Conservation (phyloP, 177 flowering plant species). For the Vitis hybrid region DNA sequence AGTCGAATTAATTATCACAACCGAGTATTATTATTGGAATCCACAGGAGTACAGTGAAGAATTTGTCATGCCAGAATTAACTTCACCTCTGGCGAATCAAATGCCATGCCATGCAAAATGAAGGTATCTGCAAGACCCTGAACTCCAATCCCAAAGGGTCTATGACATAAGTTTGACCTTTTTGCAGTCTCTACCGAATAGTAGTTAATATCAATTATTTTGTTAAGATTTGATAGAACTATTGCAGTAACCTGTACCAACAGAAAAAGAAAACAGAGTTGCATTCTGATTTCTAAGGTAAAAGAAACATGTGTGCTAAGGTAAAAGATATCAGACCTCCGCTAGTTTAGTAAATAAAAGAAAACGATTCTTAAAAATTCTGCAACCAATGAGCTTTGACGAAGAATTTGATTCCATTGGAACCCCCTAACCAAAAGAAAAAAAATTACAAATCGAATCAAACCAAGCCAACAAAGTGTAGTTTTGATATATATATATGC, state of each 20-base stretch:
- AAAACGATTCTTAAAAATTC: constrained; percentile 67
- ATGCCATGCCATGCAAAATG: constrained; percentile 95
- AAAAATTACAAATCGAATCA: neutral
- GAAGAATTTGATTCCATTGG: constrained; percentile 82
- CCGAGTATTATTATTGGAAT: neutral
- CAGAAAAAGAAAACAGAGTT: constrained; percentile 1
- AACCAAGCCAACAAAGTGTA: neutral
- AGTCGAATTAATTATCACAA: neutral
- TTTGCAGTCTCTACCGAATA: constrained; percentile 93
- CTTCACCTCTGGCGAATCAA: constrained; percentile 90
- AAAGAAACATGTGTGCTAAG: neutral
- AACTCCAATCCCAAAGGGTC: constrained; percentile 99
- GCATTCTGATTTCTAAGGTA: neutral
- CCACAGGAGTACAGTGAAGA: neutral
- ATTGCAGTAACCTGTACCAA: constrained; percentile 58
- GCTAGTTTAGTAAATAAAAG: constrained; percentile 96
- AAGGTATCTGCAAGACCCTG: constrained; percentile 98
- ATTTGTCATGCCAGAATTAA: neutral
- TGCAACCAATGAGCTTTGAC: constrained; percentile 89
- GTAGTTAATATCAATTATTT: constrained; percentile 88
- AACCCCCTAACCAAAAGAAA: constrained; percentile 49
- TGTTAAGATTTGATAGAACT: constrained; percentile 80
- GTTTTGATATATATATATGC: neutral
- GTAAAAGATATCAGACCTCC: constrained; percentile 55
- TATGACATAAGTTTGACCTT: constrained; percentile 77